These are phyloP conservation scores for Aspergillus calidoustus DNA, from an alignment of 2,329 filamentous ascomycete genomes.

Conservation along the genomic window DNA sequence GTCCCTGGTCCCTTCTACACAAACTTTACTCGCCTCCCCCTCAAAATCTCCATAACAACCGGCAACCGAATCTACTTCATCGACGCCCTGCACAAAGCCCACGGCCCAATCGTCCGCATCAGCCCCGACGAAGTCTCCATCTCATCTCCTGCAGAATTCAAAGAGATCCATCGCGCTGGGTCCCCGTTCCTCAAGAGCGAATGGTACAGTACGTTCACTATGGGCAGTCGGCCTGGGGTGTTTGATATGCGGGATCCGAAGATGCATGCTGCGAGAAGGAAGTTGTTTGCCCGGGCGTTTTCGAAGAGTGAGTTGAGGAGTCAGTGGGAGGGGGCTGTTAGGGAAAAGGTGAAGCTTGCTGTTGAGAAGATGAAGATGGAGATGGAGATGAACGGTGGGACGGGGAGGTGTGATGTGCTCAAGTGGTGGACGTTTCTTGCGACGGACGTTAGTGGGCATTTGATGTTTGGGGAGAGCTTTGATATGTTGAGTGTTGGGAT, in stretches of 20 bases:
- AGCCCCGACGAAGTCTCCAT: conserved; percentile 34
- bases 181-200: conserved; percentile 32
- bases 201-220: conserved; percentile 32
- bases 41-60: not conserved
- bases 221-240: conserved; percentile 29
- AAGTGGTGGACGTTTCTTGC: conserved; percentile 59
- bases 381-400: not conserved
- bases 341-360: conserved; percentile 42
- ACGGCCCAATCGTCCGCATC: conserved; percentile 31
- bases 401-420: conserved; percentile 33
- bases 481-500: conserved; percentile 52
- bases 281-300: conserved; percentile 47
- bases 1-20: conserved; percentile 6
- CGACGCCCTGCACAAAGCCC: conserved; percentile 28
- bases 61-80: conserved; percentile 21
- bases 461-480: conserved; percentile 59
- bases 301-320: conserved; percentile 20
- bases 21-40: not conserved
- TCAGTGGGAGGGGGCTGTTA: conserved; percentile 42
- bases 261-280: conserved; percentile 46
- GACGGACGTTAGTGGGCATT: conserved; percentile 55
- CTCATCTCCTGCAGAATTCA: conserved; percentile 37
- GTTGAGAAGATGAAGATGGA: conserved; percentile 50
- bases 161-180: conserved; percentile 34
- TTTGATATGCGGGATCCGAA: conserved; percentile 46